Evolutionary conservation across 768 basidiomycete genomes (phyloP), one percentile per base, ranked within the genome.

Genomic region (Tylopilus balloui): DNA sequence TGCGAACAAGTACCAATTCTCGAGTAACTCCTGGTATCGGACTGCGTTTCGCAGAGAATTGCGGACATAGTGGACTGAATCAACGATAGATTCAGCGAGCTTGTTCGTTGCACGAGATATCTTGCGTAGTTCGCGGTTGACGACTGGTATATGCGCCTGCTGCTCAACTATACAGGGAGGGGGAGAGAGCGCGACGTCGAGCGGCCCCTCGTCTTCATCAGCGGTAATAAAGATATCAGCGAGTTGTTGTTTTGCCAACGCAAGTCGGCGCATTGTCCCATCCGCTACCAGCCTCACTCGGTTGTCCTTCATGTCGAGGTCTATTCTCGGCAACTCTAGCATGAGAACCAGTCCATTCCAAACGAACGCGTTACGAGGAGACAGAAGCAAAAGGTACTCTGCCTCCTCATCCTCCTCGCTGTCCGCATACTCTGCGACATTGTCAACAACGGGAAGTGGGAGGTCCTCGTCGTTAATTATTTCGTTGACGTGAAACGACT

Each of bases 1-100:
- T n/a, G 93, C 92, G 62, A 96, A 98, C 23, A 83, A 70, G 61
- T 90, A 98, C 92, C 95, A 99, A 63, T 89, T 94, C 56, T 89
- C 90, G 48, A 92, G 73, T 32, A 93, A 71, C 54, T 96, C 94
- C 62, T 94, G 93, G 47, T 81, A 83, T 32, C 79, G 84, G 28
- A 71, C 70, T 1, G 80, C 74, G 36, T 77, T 72, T 25, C 73
- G 72, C 45, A 92, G 72, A 3, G 86, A 81, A 31, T 72, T 77
- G 27, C 86, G 84, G 17, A 98, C 91, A 51, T 88, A 80, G 51
- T 93, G 84, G 8, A 95, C 89, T 0, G 96, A 95, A 54, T 89
- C 84, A 31, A 96, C 85, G 57, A 97, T 93, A 7, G 87, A 88
- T 66, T 97, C 92, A 6, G 93, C 92, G 21, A 99, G 75, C 25